Conservation (phyloP, 805 yeast genomes). For the Candida verbasci region DNA sequence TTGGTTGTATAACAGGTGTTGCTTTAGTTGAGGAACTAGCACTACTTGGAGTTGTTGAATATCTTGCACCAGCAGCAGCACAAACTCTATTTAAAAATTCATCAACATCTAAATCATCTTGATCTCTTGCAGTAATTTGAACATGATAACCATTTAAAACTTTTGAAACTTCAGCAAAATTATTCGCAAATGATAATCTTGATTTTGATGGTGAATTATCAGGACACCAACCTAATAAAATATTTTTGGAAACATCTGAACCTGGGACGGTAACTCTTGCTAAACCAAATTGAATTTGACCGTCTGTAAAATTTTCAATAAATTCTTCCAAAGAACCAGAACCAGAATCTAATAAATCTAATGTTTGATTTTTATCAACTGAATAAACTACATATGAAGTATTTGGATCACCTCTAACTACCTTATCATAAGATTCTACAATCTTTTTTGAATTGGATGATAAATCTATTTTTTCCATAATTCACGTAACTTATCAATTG, state of each 20-base stretch:
- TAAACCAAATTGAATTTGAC: constrained; percentile 85
- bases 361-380: constrained; percentile 54
- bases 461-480: constrained; percentile 54
- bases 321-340: constrained; percentile 71
- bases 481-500: no score
- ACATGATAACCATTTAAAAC: constrained; percentile 83
- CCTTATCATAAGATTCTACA: constrained; percentile 68
- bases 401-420: constrained; percentile 71
- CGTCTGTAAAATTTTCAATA: constrained; percentile 76
- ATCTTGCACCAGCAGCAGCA: constrained; percentile 95
- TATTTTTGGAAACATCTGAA: constrained; percentile 81
- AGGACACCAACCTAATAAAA: constrained; percentile 95
- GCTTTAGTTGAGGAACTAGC: constrained; percentile 9
- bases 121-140: constrained; percentile 93
- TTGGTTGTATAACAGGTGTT: constrained; percentile 20
- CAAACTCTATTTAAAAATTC: constrained; percentile 73
- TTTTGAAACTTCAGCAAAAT: constrained; percentile 70
- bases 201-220: constrained; percentile 84
- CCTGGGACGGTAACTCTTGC: constrained; percentile 86
- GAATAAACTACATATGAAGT: constrained; percentile 77
- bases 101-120: constrained; percentile 78
- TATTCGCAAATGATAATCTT: constrained; percentile 70
- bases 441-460: constrained; percentile 72
- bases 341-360: constrained; percentile 49
- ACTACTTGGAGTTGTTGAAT: constrained; percentile 41